Base-by-base conservation (phyloP, 208 protist genomes). In the Crithidia expoeki region DNA sequence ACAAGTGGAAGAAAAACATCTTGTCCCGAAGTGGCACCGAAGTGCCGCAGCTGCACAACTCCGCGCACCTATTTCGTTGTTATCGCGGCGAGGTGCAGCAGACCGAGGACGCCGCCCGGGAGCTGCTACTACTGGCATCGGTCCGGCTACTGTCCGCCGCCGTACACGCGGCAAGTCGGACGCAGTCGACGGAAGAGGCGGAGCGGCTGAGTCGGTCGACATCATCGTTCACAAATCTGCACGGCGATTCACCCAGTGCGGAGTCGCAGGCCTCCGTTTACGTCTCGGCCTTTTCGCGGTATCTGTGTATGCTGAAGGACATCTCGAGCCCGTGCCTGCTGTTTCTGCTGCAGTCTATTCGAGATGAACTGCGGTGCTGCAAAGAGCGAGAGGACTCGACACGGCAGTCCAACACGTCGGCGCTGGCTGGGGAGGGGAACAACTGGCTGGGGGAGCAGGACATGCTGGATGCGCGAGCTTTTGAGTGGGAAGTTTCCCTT, bases 261-360 rank as follows among this genome's bases (percentile, higher is more conserved):
- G 65, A 70, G 46, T 83, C 76, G 27, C 81, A 82, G 42, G 47
- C 70, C 11, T 57, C 63, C 46, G 50, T 72, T 17, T 86, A 86
- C 70, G 49, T 69, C 10, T 74, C 59, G 17, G 68, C 81, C 34
- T 86, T 83, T 44, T 76, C 70, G 11, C 72, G 76, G 11, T 86
- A 83, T 52, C 59, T 86, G 19, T 67, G 81, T 49, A 78, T 83
- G 73, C 67, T 79, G 67, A 69, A 83, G 19, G 52, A 69, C 59
- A 59, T 86, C 14, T 74, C 76, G 3, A 75, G 59, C 28, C 60
- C 60, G 28, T 63, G 62, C 14, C 59, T 80, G 27, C 23, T 73
- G 21, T 59, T 53, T 44, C 72, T 72, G 28, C 52, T 80, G 42
- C 75, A 71, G n/a, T 21, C 38, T 2, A 63, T 74, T 16, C 62